A percentile compares a stretch with the other conserved stretches of the same genome.
Conservation (phyloP, 2,329 filamentous ascomycete genomes). For the Dactylellina haptotyla region DNA sequence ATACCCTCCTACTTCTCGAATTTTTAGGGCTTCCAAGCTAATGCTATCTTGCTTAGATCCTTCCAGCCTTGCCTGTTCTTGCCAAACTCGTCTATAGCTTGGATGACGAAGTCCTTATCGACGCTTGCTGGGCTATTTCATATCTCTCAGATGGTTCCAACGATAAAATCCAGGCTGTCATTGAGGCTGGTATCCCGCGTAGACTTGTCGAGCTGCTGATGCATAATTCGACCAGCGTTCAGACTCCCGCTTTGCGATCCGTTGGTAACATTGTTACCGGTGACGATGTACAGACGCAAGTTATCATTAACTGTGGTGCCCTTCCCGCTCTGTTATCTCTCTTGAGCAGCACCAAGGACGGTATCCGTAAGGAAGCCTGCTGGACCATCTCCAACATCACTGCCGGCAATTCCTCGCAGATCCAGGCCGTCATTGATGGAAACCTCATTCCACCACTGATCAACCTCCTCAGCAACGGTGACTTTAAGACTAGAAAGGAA, state of each 20-base stretch:
- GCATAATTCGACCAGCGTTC: slow-evolving; percentile 97
- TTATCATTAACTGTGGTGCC: slow-evolving; percentile 98
- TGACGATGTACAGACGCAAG: slow-evolving; percentile 97
- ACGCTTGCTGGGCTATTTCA: slow-evolving; percentile 99
- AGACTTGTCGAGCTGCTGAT: slow-evolving; percentile 96
- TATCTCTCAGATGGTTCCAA: slow-evolving; percentile 98
- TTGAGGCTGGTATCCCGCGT: slow-evolving; percentile 96
- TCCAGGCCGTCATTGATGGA: slow-evolving; percentile 94
- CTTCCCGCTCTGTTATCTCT: slow-evolving; percentile 91
- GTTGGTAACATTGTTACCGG: slow-evolving; percentile 99
- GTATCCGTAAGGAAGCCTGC: slow-evolving; percentile 98
- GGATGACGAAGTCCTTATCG: slow-evolving; percentile 97
- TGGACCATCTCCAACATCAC: slow-evolving; percentile 99
- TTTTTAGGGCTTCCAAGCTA: neutral
- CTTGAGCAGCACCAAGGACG: slow-evolving; percentile 95
- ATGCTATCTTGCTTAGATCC: slow-evolving; percentile 71
- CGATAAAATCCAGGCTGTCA: slow-evolving; percentile 99
- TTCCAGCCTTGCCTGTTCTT: slow-evolving; percentile 91
- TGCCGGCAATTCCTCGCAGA: slow-evolving; percentile 96
- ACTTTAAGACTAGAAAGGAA: slow-evolving; percentile 99
- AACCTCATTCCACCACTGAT: slow-evolving; percentile 97
- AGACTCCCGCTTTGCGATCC: slow-evolving; percentile 94
- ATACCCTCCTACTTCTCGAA: neutral
- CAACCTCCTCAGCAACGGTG: slow-evolving; percentile 92
- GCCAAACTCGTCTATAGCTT: slow-evolving; percentile 98